Evolutionary conservation across 352 stramenopile genomes (phyloP).

Genomic region (Pythium phragmitis): DNA sequence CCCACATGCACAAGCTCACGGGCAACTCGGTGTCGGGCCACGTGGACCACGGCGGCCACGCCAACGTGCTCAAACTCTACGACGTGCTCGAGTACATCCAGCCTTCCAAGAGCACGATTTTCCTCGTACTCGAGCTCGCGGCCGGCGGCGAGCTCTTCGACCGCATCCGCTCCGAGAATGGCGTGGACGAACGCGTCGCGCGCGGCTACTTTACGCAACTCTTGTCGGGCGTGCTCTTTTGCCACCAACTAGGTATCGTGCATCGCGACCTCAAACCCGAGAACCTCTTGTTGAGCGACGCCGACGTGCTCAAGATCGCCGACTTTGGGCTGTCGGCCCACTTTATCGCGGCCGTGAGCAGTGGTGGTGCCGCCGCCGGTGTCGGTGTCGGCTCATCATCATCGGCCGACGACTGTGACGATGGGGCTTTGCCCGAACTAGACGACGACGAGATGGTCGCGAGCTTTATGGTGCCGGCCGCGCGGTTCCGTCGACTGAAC

Average conservation of each 20-base stretch:
- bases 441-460: constrained; percentile 25
- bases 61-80: constrained; percentile 95
- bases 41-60: constrained; percentile 83
- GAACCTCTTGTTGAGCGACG: constrained; percentile 90
- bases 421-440: constrained; percentile 17
- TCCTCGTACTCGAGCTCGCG: constrained; percentile 92
- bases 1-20: constrained; percentile 93
- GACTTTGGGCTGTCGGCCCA: constrained; percentile 94
- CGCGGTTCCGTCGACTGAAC: constrained; percentile 88
- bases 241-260: constrained; percentile 86
- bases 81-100: constrained; percentile 96
- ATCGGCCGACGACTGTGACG: constrained; percentile 21
- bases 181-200: constrained; percentile 80
- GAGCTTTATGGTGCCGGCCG: constrained; percentile 30
- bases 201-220: constrained; percentile 89
- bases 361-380: constrained; percentile 28
- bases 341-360: constrained; percentile 84
- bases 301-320: constrained; percentile 93
- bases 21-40: constrained; percentile 75
- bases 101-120: constrained; percentile 93
- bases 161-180: constrained; percentile 86
- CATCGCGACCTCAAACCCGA: constrained; percentile 88
- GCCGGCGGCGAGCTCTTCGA: constrained; percentile 92
- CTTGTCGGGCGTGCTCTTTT: constrained; percentile 87
- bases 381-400: constrained; percentile 23